Evolutionary conservation across 1,284 basidiomycete genomes (phyloP), one percentile per base, ranked within the genome.

Genomic region (Melampsora americana): DNA sequence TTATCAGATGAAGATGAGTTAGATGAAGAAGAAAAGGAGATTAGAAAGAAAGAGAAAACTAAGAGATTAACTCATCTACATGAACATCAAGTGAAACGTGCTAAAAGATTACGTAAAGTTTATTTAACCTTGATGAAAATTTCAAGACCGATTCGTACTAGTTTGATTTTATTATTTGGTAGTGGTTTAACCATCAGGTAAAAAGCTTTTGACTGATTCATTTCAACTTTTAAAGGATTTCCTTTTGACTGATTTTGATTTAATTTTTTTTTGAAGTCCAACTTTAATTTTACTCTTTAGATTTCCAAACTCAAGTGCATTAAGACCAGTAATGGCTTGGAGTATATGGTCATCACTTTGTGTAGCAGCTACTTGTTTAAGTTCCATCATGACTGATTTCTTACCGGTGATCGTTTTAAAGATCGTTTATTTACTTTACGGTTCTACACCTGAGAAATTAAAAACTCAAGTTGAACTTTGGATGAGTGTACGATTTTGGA

Each of bases 381-480:
- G 50, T 5, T 75, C 72, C 23, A 61, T 75, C 53, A 14, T 75
- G n/a, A 65, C 66, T 6, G 72, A 75, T 26, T n/a, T 75, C 35
- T 68, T 68, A 28, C 72, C 72, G 2, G 53, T 46, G 9, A 60
- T 75, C 42, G 65, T 66, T 30, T 35, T 75, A 30, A 66, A 75
- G 42, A 26, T 67, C 39, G 39, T 66, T 23, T 42, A 53, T 39
- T 48, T 75, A 20, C 26, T 75, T 18, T 75, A 75, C 32, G 72
- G 72, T 32, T 75, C 72, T 20, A 66, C 65, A 44, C 72, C 72
- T 20, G 72, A 75, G 42, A 67, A 75, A 5, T 42, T 75, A 23
- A 75, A 75, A 68, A 75, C 72, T 20, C 72, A 75, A 68, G 56
- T 75, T 46, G 72, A 75, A 26, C 56, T 75, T 30, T 75, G 72